phyloP scores from a whole-genome alignment of 495 filamentous ascomycete species.

The Trypethelium eluteriae region DNA sequence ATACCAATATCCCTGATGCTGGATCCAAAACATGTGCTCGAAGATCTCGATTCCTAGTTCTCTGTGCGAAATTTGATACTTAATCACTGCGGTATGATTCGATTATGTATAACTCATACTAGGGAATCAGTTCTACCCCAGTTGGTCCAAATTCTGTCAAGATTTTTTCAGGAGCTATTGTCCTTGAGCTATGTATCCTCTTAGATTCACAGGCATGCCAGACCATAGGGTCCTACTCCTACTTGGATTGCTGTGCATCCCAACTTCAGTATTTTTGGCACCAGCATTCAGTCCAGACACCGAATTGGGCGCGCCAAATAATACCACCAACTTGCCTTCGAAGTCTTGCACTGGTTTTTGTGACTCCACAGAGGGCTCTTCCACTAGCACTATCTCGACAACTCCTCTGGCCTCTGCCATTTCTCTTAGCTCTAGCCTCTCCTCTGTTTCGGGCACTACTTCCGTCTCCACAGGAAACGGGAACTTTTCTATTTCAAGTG shows the following conservation, averaged over 20 bases:
- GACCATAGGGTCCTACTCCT: neutral
- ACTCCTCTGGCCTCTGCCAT: neutral
- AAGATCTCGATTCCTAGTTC: too few species aligned
- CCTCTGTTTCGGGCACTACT: neutral
- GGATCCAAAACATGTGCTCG: too few species aligned
- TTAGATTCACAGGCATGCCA: neutral
- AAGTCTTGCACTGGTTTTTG: neutral
- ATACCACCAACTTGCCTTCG: neutral
- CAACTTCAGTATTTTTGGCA: neutral
- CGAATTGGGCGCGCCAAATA: neutral
- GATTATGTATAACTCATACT: too few species aligned
- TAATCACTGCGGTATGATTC: too few species aligned
- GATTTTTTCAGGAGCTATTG: neutral
- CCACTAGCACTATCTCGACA: neutral
- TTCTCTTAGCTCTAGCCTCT: neutral
- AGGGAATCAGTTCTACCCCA: neutral
- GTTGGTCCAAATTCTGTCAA: neutral
- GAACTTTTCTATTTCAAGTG: too few species aligned
- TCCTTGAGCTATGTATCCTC: neutral
- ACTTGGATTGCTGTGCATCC: neutral
- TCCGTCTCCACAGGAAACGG: neutral
- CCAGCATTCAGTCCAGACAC: neutral
- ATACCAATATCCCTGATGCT: too few species aligned
- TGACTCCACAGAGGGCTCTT: neutral
- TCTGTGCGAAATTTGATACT: too few species aligned